Percentiles rank a stretch among this genome's conserved stretches.
Conservation (phyloP, 2,329 filamentous ascomycete species). For the Rosellinia necatrix region DNA sequence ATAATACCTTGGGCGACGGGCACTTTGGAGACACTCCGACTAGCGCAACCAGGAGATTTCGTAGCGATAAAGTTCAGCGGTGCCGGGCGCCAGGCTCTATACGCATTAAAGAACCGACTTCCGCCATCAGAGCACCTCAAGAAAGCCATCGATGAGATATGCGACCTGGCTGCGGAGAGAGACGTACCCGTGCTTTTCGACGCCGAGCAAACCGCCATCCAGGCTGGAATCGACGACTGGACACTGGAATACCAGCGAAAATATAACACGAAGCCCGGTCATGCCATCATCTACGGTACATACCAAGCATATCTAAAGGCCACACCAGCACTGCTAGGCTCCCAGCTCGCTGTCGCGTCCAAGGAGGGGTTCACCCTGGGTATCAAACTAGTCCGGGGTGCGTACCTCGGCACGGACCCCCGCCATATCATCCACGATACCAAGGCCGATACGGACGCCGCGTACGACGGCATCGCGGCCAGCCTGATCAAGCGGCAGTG, state of each 20-base stretch:
- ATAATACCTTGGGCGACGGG: slow-evolving; percentile 74
- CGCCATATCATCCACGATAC: slow-evolving; percentile 72
- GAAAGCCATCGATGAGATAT: slow-evolving; percentile 74
- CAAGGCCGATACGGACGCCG: slow-evolving; percentile 70
- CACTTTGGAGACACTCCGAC: slow-evolving; percentile 72
- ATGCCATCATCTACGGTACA: slow-evolving; percentile 77
- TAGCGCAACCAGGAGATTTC: slow-evolving; percentile 73
- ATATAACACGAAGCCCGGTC: slow-evolving; percentile 67
- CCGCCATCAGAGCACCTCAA: slow-evolving; percentile 68
- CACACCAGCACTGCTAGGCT: slow-evolving; percentile 59
- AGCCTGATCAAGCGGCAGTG: slow-evolving; percentile 69
- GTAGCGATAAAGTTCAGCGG: slow-evolving; percentile 80
- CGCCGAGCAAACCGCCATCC: slow-evolving; percentile 80
- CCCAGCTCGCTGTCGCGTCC: slow-evolving; percentile 63
- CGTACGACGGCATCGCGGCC: slow-evolving; percentile 73
- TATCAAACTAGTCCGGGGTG: slow-evolving; percentile 76
- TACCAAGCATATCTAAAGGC: slow-evolving; percentile 79
- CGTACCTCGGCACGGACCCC: slow-evolving; percentile 73
- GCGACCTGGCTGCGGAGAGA: slow-evolving; percentile 69
- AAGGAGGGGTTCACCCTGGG: slow-evolving; percentile 69
- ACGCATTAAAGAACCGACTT: slow-evolving; percentile 65
- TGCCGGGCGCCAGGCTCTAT: slow-evolving; percentile 74
- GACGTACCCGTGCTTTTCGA: slow-evolving; percentile 80
- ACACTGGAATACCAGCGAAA: slow-evolving; percentile 75
- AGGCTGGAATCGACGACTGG: slow-evolving; percentile 81